A percentile compares a stretch with the other conserved stretches of the same genome.
Conservation (phyloP, 805 yeast species). For the Candida tallmaniae region DNA sequence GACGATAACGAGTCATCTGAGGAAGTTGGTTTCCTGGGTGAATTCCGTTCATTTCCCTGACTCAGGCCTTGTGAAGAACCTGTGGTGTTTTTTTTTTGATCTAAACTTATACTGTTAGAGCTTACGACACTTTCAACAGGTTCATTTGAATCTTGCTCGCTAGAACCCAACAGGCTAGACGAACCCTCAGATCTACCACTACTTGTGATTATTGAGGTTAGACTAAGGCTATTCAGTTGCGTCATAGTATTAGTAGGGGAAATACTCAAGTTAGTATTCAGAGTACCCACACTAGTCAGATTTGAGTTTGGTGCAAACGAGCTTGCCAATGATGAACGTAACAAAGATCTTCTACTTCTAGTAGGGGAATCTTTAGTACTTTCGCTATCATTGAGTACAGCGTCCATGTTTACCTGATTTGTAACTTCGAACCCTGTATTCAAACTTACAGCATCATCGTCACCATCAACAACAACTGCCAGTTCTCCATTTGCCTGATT, state of each 20-base stretch:
- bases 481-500: conserved; percentile 2
- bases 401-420: conserved; percentile 22
- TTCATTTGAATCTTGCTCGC: not conserved
- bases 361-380: conserved; percentile 1
- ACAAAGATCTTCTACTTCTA: conserved; percentile 15
- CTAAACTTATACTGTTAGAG: not conserved
- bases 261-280: not conserved
- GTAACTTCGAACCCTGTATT: no score
- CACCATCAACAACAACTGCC: conserved; percentile 2
- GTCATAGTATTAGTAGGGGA: conserved; percentile 3
- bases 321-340: conserved; percentile 25
- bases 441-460: conserved; percentile 1
- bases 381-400: conserved; percentile 16
- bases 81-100: not conserved
- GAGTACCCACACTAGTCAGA: conserved; percentile 1
- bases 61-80: not conserved
- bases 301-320: conserved; percentile 27
- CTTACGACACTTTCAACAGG: not conserved
- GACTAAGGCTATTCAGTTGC: no score
- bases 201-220: no score
- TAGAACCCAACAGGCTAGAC: conserved; percentile 2
- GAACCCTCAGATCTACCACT: not conserved
- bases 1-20: no score
- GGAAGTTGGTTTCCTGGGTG: no score
- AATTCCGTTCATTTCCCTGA: not conserved